Evolutionary conservation across 345 rosid species (phyloP).

Genomic region (Gossypium arboreum): DNA sequence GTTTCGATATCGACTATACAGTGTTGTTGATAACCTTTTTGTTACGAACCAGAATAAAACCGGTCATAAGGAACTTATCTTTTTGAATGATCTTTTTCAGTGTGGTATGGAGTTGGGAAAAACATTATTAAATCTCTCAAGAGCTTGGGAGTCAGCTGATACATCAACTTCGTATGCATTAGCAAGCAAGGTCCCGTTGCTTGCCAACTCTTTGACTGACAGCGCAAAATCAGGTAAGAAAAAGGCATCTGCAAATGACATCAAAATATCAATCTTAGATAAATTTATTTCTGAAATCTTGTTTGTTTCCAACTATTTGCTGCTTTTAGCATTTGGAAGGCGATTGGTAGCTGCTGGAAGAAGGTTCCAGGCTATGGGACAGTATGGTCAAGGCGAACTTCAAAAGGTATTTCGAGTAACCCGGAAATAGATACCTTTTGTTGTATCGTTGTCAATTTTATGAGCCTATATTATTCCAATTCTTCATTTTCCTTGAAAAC

Average conservation of each 20-base stretch:
- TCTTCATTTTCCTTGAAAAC: not conserved
- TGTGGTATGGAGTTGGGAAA: constrained; percentile 86
- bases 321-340: constrained; percentile 70
- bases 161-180: constrained; percentile 59
- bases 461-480: not conserved
- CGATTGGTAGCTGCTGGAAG: constrained; percentile 78
- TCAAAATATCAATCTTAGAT: constrained; percentile 16
- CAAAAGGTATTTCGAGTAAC: constrained; percentile 51
- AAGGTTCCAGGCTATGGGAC: constrained; percentile 90
- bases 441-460: not conserved
- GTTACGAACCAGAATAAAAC: not conserved
- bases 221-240: constrained; percentile 66
- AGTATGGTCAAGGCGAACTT: constrained; percentile 86
- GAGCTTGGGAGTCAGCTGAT: constrained; percentile 83
- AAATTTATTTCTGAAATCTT: constrained; percentile 19
- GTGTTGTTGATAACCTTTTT: not conserved
- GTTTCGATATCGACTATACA: not conserved
- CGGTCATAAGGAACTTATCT: not conserved
- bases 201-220: constrained; percentile 50
- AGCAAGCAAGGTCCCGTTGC: constrained; percentile 49
- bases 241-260: constrained; percentile 21
- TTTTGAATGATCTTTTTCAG: constrained; percentile 36
- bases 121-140: constrained; percentile 58
- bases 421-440: not conserved
- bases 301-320: constrained; percentile 27